phyloP scores from a whole-genome alignment of 306 rosid genomes.

The Casuarina equisetifolia region DNA sequence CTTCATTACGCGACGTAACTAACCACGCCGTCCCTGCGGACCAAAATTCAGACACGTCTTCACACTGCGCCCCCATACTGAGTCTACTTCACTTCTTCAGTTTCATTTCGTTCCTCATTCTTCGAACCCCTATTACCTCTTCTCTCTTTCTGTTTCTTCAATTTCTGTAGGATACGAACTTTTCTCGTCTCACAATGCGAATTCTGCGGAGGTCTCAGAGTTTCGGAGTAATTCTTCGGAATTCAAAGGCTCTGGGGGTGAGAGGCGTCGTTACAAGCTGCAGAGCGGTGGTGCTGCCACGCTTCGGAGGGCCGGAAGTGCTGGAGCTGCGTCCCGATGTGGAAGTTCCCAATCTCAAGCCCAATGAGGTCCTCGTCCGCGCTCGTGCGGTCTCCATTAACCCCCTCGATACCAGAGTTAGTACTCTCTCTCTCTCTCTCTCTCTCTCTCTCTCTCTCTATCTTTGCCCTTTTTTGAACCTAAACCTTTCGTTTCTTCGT shows the following conservation, averaged over 20 bases:
- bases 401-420: slow-evolving; percentile 80
- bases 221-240: not conserved
- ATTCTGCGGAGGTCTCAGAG: slow-evolving; percentile 21
- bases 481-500: not conserved
- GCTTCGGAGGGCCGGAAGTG: slow-evolving; percentile 77
- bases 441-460: not conserved
- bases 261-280: slow-evolving; percentile 52
- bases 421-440: slow-evolving; percentile 21
- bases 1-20: not conserved
- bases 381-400: slow-evolving; percentile 84
- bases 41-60: slow-evolving; percentile 64
- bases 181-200: slow-evolving; percentile 30
- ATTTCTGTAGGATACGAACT: not conserved
- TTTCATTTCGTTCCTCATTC: not conserved
- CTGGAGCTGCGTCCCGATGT: slow-evolving; percentile 55
- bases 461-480: not conserved
- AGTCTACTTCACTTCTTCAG: not conserved
- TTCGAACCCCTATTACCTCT: not conserved
- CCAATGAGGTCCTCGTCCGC: slow-evolving; percentile 50
- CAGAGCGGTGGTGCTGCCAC: slow-evolving; percentile 70
- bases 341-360: slow-evolving; percentile 59
- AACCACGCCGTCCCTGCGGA: slow-evolving; percentile 34
- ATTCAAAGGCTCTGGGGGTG: slow-evolving; percentile 17
- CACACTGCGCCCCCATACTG: not conserved
- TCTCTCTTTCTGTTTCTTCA: not conserved